Conservation (phyloP, 2,329 filamentous ascomycete genomes). For the Fusarium torulosum region DNA sequence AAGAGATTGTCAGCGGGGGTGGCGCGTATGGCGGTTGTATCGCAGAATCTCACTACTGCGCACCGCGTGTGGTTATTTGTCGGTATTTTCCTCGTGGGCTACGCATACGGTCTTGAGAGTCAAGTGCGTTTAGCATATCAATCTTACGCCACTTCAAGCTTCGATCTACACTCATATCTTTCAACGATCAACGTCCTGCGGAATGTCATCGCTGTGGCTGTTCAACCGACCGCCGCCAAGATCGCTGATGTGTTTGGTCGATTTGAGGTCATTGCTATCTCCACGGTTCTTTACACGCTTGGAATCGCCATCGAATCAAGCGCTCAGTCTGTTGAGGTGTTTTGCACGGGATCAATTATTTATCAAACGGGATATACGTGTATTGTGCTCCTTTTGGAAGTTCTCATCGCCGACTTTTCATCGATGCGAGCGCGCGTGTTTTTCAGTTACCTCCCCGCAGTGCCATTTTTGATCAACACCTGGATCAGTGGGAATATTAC, state of each 20-base stretch:
- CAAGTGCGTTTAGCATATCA: slow-evolving; percentile 65
- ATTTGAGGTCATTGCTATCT: slow-evolving; percentile 67
- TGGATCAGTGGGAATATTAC: slow-evolving; percentile 73
- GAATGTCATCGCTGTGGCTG: slow-evolving; percentile 70
- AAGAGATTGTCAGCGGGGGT: slow-evolving; percentile 57
- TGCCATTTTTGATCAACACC: slow-evolving; percentile 71
- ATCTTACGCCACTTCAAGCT: slow-evolving; percentile 66
- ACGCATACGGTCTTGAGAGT: slow-evolving; percentile 70
- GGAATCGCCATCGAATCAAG: slow-evolving; percentile 67
- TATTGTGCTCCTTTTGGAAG: slow-evolving; percentile 69
- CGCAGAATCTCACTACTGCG: slow-evolving; percentile 58
- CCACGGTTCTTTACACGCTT: slow-evolving; percentile 67
- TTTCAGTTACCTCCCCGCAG: slow-evolving; percentile 71
- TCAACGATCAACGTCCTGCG: slow-evolving; percentile 70
- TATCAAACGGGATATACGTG: slow-evolving; percentile 71
- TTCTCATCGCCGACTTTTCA: slow-evolving; percentile 71
- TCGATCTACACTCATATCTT: slow-evolving; percentile 65
- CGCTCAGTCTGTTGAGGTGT: slow-evolving; percentile 61
- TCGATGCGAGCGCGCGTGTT: slow-evolving; percentile 70
- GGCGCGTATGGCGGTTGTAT: slow-evolving; percentile 64
- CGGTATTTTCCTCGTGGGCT: slow-evolving; percentile 70
- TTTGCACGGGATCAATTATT: slow-evolving; percentile 66
- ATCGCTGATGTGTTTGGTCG: slow-evolving; percentile 74
- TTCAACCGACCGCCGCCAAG: slow-evolving; percentile 70
- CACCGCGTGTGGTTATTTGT: slow-evolving; percentile 67